These are phyloP conservation scores for Hymenoscyphus occultus DNA, from an alignment of 2,329 filamentous ascomycete species.

Conservation along the genomic window DNA sequence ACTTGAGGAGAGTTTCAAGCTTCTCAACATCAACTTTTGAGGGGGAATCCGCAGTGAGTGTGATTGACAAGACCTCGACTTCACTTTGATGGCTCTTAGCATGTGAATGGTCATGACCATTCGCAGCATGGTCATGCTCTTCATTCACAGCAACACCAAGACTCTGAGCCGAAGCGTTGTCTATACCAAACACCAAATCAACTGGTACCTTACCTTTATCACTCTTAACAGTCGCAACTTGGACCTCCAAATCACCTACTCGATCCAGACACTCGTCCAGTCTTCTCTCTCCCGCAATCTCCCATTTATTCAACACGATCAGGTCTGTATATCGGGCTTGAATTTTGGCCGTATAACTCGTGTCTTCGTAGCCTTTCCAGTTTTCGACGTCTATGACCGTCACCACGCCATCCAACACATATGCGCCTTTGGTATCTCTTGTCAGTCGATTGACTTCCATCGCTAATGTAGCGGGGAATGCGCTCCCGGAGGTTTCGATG, in stretches of 20 bases:
- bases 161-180: slow-evolving; percentile 69
- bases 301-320: slow-evolving; percentile 73
- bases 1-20: slow-evolving; percentile 63
- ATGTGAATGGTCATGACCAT: slow-evolving; percentile 52
- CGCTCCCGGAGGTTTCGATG: slow-evolving; percentile 78
- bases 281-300: slow-evolving; percentile 55
- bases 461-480: slow-evolving; percentile 63
- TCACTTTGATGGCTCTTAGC: slow-evolving; percentile 68
- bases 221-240: slow-evolving; percentile 78
- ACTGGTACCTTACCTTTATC: slow-evolving; percentile 74
- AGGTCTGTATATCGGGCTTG: slow-evolving; percentile 71
- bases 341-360: slow-evolving; percentile 66
- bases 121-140: slow-evolving; percentile 38
- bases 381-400: slow-evolving; percentile 74
- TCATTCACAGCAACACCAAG: slow-evolving; percentile 42
- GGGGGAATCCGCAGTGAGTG: slow-evolving; percentile 49
- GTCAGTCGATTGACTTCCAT: slow-evolving; percentile 68
- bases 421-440: slow-evolving; percentile 51
- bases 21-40: slow-evolving; percentile 54
- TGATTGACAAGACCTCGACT: slow-evolving; percentile 87
- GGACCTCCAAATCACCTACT: slow-evolving; percentile 63
- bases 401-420: slow-evolving; percentile 66
- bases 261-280: slow-evolving; percentile 65
- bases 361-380: slow-evolving; percentile 72
- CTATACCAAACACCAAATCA: slow-evolving; percentile 81